A percentile compares a stretch with the other conserved stretches of the same genome.
phyloP scores from a whole-genome alignment of 192 early-diverging fungal genomes.

The Phycomyces nitens region DNA sequence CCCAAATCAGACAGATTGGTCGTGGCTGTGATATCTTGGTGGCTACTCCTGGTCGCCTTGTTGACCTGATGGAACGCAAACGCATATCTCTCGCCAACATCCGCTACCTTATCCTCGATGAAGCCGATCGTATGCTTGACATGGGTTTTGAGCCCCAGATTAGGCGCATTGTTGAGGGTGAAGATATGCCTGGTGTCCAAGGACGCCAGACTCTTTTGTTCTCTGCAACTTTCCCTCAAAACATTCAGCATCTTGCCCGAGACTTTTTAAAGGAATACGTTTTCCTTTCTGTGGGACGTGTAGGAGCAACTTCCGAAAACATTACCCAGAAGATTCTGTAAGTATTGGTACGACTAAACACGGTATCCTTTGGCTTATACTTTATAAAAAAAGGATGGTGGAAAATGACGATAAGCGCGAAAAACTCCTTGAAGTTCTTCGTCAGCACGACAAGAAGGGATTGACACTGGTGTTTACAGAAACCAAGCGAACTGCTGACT shows the following conservation, averaged over 20 bases:
- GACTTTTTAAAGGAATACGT: slow-evolving; percentile 93
- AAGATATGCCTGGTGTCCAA: slow-evolving; percentile 71
- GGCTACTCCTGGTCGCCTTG: slow-evolving; percentile 95
- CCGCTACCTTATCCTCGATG: slow-evolving; percentile 95
- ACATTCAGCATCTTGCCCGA: slow-evolving; percentile 85
- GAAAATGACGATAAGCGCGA: slow-evolving; percentile 76
- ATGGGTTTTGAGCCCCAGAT: slow-evolving; percentile 99
- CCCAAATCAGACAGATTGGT: slow-evolving; percentile 68
- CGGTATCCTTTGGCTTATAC: slow-evolving; percentile 31
- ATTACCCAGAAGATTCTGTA: slow-evolving; percentile 75
- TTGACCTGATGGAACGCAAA: slow-evolving; percentile 88
- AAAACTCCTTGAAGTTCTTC: slow-evolving; percentile 72
- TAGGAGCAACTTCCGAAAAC: slow-evolving; percentile 84
- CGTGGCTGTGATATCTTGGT: slow-evolving; percentile 92
- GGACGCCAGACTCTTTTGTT: slow-evolving; percentile 98
- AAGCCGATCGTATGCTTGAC: slow-evolving; percentile 98
- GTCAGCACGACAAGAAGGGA: slow-evolving; percentile 66
- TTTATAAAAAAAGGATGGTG: slow-evolving; percentile 39
- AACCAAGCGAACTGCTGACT: slow-evolving; percentile 90
- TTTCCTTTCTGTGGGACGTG: slow-evolving; percentile 92
- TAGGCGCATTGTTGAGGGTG: slow-evolving; percentile 87
- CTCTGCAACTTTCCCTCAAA: slow-evolving; percentile 98
- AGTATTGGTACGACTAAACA: slow-evolving; percentile 79
- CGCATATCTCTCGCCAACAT: slow-evolving; percentile 89
- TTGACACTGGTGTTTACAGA: slow-evolving; percentile 91